A percentile compares a stretch with the other conserved stretches of the same genome.
phyloP scores from a whole-genome alignment of 2,329 filamentous ascomycete genomes.

The Colletotrichum sp. region DNA sequence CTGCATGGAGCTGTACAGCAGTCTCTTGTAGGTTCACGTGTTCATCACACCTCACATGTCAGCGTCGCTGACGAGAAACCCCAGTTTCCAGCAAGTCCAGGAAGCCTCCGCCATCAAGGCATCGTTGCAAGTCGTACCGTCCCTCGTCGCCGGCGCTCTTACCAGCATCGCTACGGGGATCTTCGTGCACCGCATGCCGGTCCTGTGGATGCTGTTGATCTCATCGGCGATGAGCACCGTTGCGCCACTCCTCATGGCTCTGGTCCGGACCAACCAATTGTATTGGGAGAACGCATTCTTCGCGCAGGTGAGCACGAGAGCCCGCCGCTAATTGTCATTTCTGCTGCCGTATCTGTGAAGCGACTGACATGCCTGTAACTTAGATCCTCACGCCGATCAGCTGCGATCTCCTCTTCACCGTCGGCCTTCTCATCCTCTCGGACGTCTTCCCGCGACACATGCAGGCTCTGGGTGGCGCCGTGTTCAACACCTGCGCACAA shows the following conservation, averaged over 20 bases:
- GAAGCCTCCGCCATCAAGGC: constrained; percentile 38
- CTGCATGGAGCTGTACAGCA: constrained; percentile 44
- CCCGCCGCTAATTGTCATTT: constrained; percentile 2
- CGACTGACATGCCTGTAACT: constrained; percentile 21
- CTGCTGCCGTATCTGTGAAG: constrained; percentile 26
- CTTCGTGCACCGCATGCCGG: constrained; percentile 36
- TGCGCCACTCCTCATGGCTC: constrained; percentile 51
- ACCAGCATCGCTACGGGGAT: constrained; percentile 38
- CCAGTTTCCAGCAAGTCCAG: constrained; percentile 50
- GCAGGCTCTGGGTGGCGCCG: constrained; percentile 62
- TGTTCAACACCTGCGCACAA: constrained; percentile 63
- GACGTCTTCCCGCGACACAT: constrained; percentile 56
- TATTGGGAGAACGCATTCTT: constrained; percentile 48
- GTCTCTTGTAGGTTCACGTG: constrained; percentile 40
- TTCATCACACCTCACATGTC: neutral
- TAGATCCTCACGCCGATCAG: constrained; percentile 43
- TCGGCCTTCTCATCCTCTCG: constrained; percentile 57
- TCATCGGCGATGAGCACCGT: constrained; percentile 38
- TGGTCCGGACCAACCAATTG: constrained; percentile 42
- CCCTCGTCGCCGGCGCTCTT: constrained; percentile 35
- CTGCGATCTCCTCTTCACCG: constrained; percentile 57
- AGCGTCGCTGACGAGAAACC: neutral
- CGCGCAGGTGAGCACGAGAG: constrained; percentile 27
- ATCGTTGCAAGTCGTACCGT: constrained; percentile 45
- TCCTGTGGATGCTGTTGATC: constrained; percentile 31